Percentiles rank a stretch among this genome's conserved stretches.
Conservation (phyloP, 805 yeast genomes). For the Candida odintsovae region DNA sequence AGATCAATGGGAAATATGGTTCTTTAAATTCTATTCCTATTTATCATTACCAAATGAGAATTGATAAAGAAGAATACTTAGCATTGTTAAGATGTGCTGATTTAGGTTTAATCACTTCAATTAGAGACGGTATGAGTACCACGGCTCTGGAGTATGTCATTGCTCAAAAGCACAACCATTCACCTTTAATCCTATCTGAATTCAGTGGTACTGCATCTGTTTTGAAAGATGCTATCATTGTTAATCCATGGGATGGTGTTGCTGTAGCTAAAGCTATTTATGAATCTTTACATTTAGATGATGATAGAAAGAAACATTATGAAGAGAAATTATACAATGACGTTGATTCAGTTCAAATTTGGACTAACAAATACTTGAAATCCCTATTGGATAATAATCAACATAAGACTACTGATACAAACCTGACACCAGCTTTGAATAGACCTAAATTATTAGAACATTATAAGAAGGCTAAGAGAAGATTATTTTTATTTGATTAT, state of each 20-base stretch:
- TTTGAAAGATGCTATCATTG: slow-evolving; percentile 66
- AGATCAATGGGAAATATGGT: slow-evolving; percentile 83
- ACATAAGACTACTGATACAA: slow-evolving; percentile 32
- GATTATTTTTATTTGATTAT: slow-evolving; percentile 88
- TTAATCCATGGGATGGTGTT: slow-evolving; percentile 96
- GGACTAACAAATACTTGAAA: slow-evolving; percentile 64
- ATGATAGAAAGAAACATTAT: slow-evolving; percentile 36
- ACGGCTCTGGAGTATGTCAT: slow-evolving; percentile 90
- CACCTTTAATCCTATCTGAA: slow-evolving; percentile 85
- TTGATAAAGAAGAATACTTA: slow-evolving; percentile 81
- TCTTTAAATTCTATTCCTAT: slow-evolving; percentile 79
- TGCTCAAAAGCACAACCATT: slow-evolving; percentile 66
- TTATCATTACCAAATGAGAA: slow-evolving; percentile 86
- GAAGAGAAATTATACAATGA: slow-evolving; percentile 53
- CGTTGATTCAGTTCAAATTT: slow-evolving; percentile 72
- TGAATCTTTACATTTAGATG: slow-evolving; percentile 53
- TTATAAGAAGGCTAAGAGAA: slow-evolving; percentile 55
- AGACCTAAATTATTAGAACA: slow-evolving; percentile 55
- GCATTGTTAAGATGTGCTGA: slow-evolving; percentile 89
- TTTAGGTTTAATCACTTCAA: slow-evolving; percentile 79
- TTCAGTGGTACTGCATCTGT: slow-evolving; percentile 85
- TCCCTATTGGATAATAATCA: slow-evolving; percentile 26
- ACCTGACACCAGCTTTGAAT: slow-evolving; percentile 76
- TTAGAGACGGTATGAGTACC: slow-evolving; percentile 95
- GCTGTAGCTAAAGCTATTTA: slow-evolving; percentile 85